Percentiles rank a stretch among this genome's conserved stretches.
Conservation (phyloP, 2,329 filamentous ascomycete species). For the Trichothecium sympodiale region DNA sequence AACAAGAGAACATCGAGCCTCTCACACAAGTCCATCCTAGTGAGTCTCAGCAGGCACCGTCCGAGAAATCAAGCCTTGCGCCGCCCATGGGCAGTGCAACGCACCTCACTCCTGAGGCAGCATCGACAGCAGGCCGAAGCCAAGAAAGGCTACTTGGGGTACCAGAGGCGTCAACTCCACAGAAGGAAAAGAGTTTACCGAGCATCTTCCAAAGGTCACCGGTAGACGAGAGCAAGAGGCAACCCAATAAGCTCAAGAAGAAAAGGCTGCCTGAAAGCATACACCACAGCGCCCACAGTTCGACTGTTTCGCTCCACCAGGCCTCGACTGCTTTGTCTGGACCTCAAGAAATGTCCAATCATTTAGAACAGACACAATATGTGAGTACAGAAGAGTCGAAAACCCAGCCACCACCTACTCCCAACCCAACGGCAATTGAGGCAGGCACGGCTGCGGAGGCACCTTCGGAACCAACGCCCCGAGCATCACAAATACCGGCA, state of each 20-base stretch:
- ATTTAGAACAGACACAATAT: constrained; percentile 23
- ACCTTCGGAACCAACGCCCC: constrained; percentile 34
- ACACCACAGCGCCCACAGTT: constrained; percentile 85
- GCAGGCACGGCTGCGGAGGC: constrained; percentile 10
- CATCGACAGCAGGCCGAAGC: constrained; percentile 28
- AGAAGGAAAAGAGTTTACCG: constrained; percentile 56
- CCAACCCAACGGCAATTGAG: constrained; percentile 7
- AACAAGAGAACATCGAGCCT: constrained; percentile 22
- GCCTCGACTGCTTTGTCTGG: constrained; percentile 27
- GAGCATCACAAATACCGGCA: constrained; percentile 33
- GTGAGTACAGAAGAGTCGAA: constrained; percentile 6
- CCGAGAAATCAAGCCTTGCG: constrained; percentile 17
- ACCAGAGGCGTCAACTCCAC: constrained; percentile 38
- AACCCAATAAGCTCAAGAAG: constrained; percentile 87
- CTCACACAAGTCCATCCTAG: constrained; percentile 21
- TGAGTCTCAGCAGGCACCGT: constrained; percentile 2
- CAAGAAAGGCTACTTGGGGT: constrained; percentile 36
- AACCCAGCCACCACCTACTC: constrained; percentile 8
- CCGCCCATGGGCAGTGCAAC: constrained; percentile 15
- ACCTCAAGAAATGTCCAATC: constrained; percentile 30
- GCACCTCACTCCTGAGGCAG: constrained; percentile 3
- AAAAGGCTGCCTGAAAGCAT: constrained; percentile 65
- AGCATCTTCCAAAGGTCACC: constrained; percentile 62
- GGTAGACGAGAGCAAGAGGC: constrained; percentile 50
- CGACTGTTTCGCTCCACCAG: constrained; percentile 57